Evolutionary conservation across 495 filamentous ascomycete genomes (phyloP).

Genomic region (Parachaetomium inaequale): DNA sequence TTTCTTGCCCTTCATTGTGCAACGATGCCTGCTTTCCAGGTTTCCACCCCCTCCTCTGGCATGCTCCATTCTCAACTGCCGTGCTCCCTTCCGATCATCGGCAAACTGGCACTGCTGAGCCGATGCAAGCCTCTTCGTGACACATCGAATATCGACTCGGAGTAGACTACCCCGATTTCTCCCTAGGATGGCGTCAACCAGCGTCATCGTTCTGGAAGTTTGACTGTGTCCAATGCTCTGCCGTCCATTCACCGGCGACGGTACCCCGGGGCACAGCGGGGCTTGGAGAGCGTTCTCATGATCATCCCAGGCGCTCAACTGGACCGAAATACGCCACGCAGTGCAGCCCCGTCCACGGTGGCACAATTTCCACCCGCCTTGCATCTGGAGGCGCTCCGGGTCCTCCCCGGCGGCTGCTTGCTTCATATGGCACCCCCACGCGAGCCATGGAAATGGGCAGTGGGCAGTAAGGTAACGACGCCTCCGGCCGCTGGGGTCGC

Average conservation of each 20-base stretch:
- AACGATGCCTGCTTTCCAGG: not conserved
- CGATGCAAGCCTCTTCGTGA: not conserved
- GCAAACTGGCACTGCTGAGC: not conserved
- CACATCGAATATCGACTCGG: not conserved
- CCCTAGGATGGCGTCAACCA: not conserved
- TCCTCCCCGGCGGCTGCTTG: conserved; percentile 1
- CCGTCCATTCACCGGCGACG: not conserved
- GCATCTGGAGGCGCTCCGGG: not conserved
- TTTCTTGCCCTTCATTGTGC: not conserved
- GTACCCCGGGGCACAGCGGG: conserved; percentile 1
- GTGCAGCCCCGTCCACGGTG: too few relatives aligned
- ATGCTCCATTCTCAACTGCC: not conserved
- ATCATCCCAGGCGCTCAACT: conserved; percentile 6
- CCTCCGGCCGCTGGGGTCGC: not conserved
- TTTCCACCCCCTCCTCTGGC: not conserved
- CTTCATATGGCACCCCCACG: conserved; percentile 15
- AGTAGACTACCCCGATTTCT: not conserved
- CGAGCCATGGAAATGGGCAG: too few relatives aligned
- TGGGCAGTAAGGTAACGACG: conserved; percentile 7
- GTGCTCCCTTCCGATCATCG: not conserved
- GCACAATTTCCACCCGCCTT: conserved; percentile 3
- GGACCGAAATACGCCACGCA: conserved; percentile 15
- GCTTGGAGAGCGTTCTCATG: not conserved
- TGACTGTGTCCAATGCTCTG: not conserved
- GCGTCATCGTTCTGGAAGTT: not conserved